Base-by-base conservation (phyloP, 1,284 basidiomycete species). In the Waitea zeae region DNA sequence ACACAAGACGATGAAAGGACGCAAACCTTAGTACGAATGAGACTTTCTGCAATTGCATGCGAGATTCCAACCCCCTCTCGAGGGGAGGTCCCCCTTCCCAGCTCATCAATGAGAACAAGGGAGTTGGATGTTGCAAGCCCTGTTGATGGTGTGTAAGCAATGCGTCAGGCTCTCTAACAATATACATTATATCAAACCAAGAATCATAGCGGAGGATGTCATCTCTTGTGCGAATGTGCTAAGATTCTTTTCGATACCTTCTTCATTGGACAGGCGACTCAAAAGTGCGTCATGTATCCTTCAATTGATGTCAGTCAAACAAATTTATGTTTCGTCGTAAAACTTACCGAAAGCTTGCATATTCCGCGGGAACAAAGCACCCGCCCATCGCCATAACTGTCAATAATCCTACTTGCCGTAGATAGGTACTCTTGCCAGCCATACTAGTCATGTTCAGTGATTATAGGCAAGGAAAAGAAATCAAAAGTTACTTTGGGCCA, bases 221-320 rank as follows among this genome's bases (percentile, higher is more conserved):
- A 96, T 95, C 52, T 96, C 89, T 39, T 73, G 77, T 1, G 87
- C 86, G 54, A 96, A 96, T 0, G 90, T 95, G 42, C 89, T 93
- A 12, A 95, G 53, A 36, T 69, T 82, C 48, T 75, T 79, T 50
- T 92, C 86, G 46, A 90, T 68, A 43, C 87, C 77, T 44, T 89
- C 89, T 42, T 96, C 88, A 44, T 96, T 95, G 0, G 87, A 92
- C 3, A 97, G 61, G 6, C 92, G 72, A 3, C 80, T 82, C 17
- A 97, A 63, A 7, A 97, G 61, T 0, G 76, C 66, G 44, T 93
- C 86, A 36, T 89, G 82, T 2, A 89, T 64, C 20, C 77, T 82
- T 38, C 40, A 11, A 7, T 12, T 13, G 4, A 22, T 17, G 22
- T 37, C 7, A 22, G 9, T 6, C 17, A 14, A 12, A 15, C 5